A percentile compares a stretch with the other conserved stretches of the same genome.
Conservation (phyloP, 2,329 filamentous ascomycete genomes). For the Colletotrichum destructivum region DNA sequence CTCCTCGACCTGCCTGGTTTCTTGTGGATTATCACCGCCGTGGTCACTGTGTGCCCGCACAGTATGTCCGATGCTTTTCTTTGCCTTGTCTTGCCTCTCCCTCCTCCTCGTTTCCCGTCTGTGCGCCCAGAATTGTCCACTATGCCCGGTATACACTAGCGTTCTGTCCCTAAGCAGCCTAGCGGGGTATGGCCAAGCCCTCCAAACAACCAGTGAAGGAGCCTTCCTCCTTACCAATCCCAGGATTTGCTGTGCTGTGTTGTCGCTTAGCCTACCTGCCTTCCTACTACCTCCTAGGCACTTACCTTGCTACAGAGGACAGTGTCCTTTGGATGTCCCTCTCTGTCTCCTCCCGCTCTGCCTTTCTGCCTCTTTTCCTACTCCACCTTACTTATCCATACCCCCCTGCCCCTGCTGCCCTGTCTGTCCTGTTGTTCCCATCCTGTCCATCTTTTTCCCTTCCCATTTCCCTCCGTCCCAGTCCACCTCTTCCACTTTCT, state of each 20-base stretch:
- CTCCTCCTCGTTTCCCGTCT: background rate
- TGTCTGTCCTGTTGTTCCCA: slow-evolving; percentile 7
- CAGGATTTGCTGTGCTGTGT: too few relatives aligned
- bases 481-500: slow-evolving; percentile 11
- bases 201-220: slow-evolving; percentile 10
- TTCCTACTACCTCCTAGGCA: too few relatives aligned
- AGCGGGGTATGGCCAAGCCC: background rate
- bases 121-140: background rate
- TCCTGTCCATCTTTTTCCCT: slow-evolving; percentile 14
- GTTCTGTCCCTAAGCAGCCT: background rate
- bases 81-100: background rate
- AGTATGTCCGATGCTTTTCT: slow-evolving; percentile 9
- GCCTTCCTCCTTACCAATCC: slow-evolving; percentile 1
- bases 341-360: background rate
- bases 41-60: slow-evolving; percentile 17
- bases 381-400: slow-evolving; percentile 18
- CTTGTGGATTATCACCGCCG: slow-evolving; percentile 2
- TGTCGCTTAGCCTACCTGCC: too few relatives aligned
- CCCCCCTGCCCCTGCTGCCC: background rate
- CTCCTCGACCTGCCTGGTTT: slow-evolving; percentile 16
- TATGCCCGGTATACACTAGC: background rate
- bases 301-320: background rate
- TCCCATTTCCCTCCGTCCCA: slow-evolving; percentile 7
- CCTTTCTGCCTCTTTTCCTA: slow-evolving; percentile 18
- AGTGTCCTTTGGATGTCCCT: background rate